phyloP scores from a whole-genome alignment of 2,329 filamentous ascomycete species.

The Alternaria sp. region DNA sequence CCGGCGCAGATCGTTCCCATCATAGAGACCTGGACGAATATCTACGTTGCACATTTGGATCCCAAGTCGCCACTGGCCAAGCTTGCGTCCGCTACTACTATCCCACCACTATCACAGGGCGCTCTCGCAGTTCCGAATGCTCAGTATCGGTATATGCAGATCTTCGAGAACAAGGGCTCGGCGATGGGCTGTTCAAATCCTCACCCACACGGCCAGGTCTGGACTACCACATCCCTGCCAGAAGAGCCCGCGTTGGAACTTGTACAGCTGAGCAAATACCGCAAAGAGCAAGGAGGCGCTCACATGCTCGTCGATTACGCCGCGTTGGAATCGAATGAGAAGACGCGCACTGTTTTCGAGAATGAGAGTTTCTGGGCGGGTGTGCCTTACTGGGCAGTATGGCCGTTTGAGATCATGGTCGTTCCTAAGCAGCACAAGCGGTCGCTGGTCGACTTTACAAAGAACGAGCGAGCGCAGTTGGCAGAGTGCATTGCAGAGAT shows the following conservation, averaged over 20 bases:
- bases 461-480: conserved; percentile 74
- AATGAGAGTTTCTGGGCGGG: conserved; percentile 86
- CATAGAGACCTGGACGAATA: conserved; percentile 87
- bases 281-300: conserved; percentile 71
- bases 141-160: conserved; percentile 97
- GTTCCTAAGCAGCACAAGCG: conserved; percentile 84
- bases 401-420: conserved; percentile 96
- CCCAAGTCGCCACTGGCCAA: conserved; percentile 70
- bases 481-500: conserved; percentile 88
- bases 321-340: conserved; percentile 78
- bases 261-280: conserved; percentile 79
- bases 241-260: conserved; percentile 88
- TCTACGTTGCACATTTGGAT: conserved; percentile 84
- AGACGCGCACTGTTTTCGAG: conserved; percentile 86
- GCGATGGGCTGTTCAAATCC: conserved; percentile 99
- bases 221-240: conserved; percentile 90
- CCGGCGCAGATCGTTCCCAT: conserved; percentile 80
- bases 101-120: conserved; percentile 58
- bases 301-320: conserved; percentile 90
- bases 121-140: conserved; percentile 65
- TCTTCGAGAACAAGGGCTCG: conserved; percentile 98
- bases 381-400: conserved; percentile 97
- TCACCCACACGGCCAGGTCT: conserved; percentile 95
- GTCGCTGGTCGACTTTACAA: conserved; percentile 80
- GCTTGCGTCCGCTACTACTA: conserved; percentile 56